Conservation (phyloP, 2,329 filamentous ascomycete genomes). For the Fusarium setosum region DNA sequence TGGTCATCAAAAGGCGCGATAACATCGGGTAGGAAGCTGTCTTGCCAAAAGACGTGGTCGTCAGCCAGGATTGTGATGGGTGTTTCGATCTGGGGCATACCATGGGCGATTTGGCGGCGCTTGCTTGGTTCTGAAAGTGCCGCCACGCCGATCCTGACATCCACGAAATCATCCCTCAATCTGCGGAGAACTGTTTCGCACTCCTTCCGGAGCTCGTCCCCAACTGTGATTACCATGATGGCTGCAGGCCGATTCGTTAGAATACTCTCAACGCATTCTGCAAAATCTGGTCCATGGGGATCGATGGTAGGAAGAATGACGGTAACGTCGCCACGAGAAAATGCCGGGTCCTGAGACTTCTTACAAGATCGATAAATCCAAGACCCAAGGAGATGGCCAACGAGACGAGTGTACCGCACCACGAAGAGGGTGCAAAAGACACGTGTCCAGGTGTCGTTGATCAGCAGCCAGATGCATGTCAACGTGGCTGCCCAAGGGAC, state of each 20-base stretch:
- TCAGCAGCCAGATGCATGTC: conserved; percentile 20
- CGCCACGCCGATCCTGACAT: conserved; percentile 46
- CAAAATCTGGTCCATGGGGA: conserved; percentile 54
- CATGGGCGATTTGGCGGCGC: conserved; percentile 58
- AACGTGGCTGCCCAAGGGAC: not conserved
- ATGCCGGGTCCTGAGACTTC: conserved; percentile 42
- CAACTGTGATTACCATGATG: conserved; percentile 60
- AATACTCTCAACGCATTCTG: conserved; percentile 53
- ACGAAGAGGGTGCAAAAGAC: conserved; percentile 46
- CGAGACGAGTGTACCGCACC: conserved; percentile 57
- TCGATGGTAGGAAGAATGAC: conserved; percentile 65
- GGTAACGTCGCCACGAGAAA: conserved; percentile 55
- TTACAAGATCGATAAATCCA: conserved; percentile 52
- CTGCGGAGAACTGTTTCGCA: conserved; percentile 27
- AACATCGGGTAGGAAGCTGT: conserved; percentile 53
- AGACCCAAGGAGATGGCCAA: conserved; percentile 56
- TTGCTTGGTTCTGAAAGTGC: conserved; percentile 55
- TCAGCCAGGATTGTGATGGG: conserved; percentile 59
- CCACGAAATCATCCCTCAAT: not conserved
- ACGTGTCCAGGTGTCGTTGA: conserved; percentile 26
- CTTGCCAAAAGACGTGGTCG: conserved; percentile 65
- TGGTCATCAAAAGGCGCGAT: conserved; percentile 58
- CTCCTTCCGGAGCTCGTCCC: conserved; percentile 38
- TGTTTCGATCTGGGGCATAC: conserved; percentile 51
- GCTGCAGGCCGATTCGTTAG: conserved; percentile 50